A percentile compares a stretch with the other conserved stretches of the same genome.
Evolutionary conservation across 495 filamentous ascomycete genomes (phyloP).

Genomic region (Rhypophila decipiens): DNA sequence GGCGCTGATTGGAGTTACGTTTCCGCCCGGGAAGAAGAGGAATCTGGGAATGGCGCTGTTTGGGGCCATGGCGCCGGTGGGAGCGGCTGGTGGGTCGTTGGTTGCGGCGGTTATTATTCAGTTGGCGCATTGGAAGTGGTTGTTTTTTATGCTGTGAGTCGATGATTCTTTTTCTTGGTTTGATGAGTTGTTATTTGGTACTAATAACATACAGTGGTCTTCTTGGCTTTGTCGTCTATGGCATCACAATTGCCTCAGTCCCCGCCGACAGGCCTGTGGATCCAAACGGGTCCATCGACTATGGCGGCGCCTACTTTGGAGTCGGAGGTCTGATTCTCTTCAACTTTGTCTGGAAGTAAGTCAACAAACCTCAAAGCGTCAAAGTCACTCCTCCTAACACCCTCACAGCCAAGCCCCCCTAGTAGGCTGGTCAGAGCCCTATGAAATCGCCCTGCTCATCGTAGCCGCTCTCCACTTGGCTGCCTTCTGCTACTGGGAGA

Average conservation of each 20-base stretch:
- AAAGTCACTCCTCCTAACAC: neutral
- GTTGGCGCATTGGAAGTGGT: conserved; percentile 41
- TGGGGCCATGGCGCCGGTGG: conserved; percentile 43
- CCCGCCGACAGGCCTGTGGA: conserved; percentile 35
- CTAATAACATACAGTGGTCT: conserved; percentile 32
- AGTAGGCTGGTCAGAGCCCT: conserved; percentile 42
- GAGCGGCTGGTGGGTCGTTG: conserved; percentile 38
- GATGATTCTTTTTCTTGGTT: too few relatives aligned
- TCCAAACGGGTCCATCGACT: conserved; percentile 42
- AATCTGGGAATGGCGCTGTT: conserved; percentile 48
- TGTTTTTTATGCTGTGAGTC: too few relatives aligned
- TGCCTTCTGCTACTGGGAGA: conserved; percentile 43
- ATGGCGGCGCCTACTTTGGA: conserved; percentile 41
- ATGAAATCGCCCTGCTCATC: conserved; percentile 40
- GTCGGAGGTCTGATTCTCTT: conserved; percentile 42
- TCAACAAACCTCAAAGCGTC: neutral
- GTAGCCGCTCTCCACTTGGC: conserved; percentile 31
- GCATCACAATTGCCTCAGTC: conserved; percentile 7
- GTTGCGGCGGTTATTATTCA: conserved; percentile 39
- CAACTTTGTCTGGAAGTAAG: conserved; percentile 53
- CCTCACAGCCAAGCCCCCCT: conserved; percentile 42
- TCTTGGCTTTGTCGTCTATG: conserved; percentile 29
- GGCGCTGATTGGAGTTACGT: conserved; percentile 40
- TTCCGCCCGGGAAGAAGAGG: conserved; percentile 37
- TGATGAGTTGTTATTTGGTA: too few relatives aligned